Evolutionary conservation across 495 filamentous ascomycete species (phyloP), one percentile per base, ranked within the genome.

Genomic region (Penicillium roqueforti): DNA sequence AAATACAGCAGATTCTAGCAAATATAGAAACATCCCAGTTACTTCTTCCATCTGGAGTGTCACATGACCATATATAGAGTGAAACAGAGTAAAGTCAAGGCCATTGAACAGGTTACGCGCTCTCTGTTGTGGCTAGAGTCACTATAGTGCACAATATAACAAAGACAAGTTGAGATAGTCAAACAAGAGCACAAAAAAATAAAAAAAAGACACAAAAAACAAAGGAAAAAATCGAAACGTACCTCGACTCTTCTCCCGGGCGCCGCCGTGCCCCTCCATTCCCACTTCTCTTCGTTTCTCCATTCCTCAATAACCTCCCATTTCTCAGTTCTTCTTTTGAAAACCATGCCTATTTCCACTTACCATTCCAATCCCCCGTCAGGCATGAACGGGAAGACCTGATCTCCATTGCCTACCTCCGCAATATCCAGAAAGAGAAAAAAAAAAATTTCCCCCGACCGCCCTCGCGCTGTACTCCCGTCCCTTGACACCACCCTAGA

Each of bases 351-450:
- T 69, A 44, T 62, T 70, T 64, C 40, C 57, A 67, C 61, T 60
- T 63, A 60, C 57, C 61, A 58, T 54, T 64, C 57, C 53, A 63
- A 60, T 60, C 63, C 67, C 68, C 70, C 72, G 66, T 71, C 71
- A 70, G 74, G 71, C 68, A 66, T 77, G 64, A 75, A 70, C 64
- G 71, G 71, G 68, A 63, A 73, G 57, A 76, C 70, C 62, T 74
- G 63, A 66, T 56, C 49, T 40, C 34, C 22, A 38, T 60, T 44
- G 41, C 40, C 34, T 57, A 46, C 43, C 26, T 46, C n/a, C 50
- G 58, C 49, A 51, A 26, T 44, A 54, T 48, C 46, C 47, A 28
- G 13, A 56, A 40, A 23, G 51, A 63, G 63, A 61, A 29, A 62
- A 38, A 68, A 71, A 71, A 57, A 62, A 70, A 61, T 62, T 52